Conservation (phyloP, 306 rosid species). For the Castanea sativa region DNA sequence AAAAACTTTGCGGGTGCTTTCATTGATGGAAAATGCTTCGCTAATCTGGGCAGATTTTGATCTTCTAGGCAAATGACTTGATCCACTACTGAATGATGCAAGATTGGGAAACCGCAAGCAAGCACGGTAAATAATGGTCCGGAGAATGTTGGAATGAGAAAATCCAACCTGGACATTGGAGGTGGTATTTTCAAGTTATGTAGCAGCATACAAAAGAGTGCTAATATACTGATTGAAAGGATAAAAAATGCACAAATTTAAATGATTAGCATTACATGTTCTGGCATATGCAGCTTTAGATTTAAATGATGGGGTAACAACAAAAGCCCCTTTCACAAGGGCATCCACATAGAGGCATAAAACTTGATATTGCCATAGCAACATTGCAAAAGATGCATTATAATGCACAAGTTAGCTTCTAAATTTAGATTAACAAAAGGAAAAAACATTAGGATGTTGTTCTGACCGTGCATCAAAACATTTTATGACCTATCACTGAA, state of each 20-base stretch:
- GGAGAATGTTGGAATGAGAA: conserved; percentile 87
- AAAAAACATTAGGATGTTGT: no score
- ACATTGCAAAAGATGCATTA: not conserved
- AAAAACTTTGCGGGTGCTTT: conserved; percentile 62
- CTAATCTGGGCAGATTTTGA: conserved; percentile 35
- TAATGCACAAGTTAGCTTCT: conserved; percentile 1
- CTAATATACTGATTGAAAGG: not conserved
- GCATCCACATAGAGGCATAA: not conserved
- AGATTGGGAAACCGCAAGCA: conserved; percentile 72
- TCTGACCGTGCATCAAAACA: no score
- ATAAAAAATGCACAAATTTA: conserved; percentile 14
- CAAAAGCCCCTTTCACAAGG: conserved; percentile 10
- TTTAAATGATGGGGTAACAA: not conserved
- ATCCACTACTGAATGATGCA: conserved; percentile 46
- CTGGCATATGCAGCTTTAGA: not conserved
- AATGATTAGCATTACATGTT: not conserved
- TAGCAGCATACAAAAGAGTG: conserved; percentile 7
- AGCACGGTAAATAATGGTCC: conserved; percentile 79
- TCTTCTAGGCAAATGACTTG: conserved; percentile 41
- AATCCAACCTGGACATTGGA: conserved; percentile 76
- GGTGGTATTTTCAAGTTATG: not conserved
- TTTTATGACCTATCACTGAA: no score
- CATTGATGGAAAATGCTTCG: conserved; percentile 33
- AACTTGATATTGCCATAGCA: conserved; percentile 1
- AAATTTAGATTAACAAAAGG: no score